Percentiles rank a stretch among this genome's conserved stretches.
These are phyloP conservation scores for Clavariopsis aquatica DNA, from an alignment of 495 filamentous ascomycete species.

Conservation along the genomic window DNA sequence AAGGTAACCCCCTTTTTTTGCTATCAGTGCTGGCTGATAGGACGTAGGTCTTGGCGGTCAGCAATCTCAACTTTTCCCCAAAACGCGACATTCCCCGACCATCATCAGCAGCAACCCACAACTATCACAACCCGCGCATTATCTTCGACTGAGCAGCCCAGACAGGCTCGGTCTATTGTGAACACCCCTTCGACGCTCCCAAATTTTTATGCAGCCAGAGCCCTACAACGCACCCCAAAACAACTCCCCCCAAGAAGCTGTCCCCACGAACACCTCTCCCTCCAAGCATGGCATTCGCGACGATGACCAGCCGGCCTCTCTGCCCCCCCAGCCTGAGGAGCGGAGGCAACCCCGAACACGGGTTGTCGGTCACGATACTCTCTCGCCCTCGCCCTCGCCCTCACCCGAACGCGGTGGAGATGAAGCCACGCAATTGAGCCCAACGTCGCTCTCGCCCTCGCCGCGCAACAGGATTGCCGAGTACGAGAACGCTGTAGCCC, in stretches of 20 bases:
- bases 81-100: slow-evolving; percentile 5
- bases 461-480: slow-evolving; percentile 66
- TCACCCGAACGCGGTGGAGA: slow-evolving; percentile 32
- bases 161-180: slow-evolving; percentile 65
- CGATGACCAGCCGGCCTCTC: slow-evolving; percentile 42
- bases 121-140: not conserved
- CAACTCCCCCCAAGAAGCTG: slow-evolving; percentile 49
- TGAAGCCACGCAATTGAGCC: slow-evolving; percentile 41
- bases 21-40: not conserved
- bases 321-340: slow-evolving; percentile 27
- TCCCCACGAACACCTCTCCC: slow-evolving; percentile 47
- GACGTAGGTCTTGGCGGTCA: not conserved
- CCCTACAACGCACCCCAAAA: slow-evolving; percentile 62
- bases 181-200: slow-evolving; percentile 42
- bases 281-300: slow-evolving; percentile 76
- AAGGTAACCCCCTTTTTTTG: no score
- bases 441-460: slow-evolving; percentile 44
- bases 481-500: slow-evolving; percentile 66
- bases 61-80: not conserved
- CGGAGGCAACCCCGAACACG: slow-evolving; percentile 14
- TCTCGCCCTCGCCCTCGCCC: not conserved
- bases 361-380: slow-evolving; percentile 2
- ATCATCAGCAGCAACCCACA: slow-evolving; percentile 2
- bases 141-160: slow-evolving; percentile 27
- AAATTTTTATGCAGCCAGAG: slow-evolving; percentile 89